Conservation (phyloP, 129 eudicot species). For the Lactuca sativa region DNA sequence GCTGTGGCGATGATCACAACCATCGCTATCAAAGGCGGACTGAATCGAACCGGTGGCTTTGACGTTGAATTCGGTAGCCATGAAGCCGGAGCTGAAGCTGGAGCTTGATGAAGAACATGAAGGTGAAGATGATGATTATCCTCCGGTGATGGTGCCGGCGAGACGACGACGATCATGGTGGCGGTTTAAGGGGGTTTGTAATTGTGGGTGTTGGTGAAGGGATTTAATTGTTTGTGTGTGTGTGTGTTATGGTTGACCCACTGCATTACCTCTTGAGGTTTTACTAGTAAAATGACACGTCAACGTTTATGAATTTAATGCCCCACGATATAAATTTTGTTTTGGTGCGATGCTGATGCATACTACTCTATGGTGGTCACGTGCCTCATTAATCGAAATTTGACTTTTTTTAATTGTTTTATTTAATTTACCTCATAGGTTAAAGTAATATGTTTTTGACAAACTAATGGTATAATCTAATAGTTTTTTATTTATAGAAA, state of each 20-base stretch:
- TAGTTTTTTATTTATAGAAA: no score
- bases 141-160: constrained; percentile 34
- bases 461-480: no score
- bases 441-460: no score
- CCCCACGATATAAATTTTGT: constrained; percentile 34
- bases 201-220: constrained; percentile 19
- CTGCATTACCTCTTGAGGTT: constrained; percentile 3
- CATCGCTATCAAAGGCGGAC: constrained; percentile 94
- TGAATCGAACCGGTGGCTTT: constrained; percentile 68
- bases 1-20: constrained; percentile 85
- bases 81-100: constrained; percentile 27
- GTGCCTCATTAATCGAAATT: constrained; percentile 21
- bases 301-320: constrained; percentile 33
- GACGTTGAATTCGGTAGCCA: constrained; percentile 38
- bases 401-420: constrained; percentile 9
- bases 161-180: constrained; percentile 29
- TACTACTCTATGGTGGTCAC: constrained; percentile 23
- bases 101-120: not conserved
- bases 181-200: constrained; percentile 7
- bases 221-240: constrained; percentile 11
- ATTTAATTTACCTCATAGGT: no score
- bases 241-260: constrained; percentile 35
- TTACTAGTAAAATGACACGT: constrained; percentile 37
- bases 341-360: constrained; percentile 24
- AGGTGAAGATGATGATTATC: constrained; percentile 1